These are phyloP conservation scores for Oryza rufipogon DNA, from an alignment of 176 grass and related monocot genomes.

Conservation along the genomic window DNA sequence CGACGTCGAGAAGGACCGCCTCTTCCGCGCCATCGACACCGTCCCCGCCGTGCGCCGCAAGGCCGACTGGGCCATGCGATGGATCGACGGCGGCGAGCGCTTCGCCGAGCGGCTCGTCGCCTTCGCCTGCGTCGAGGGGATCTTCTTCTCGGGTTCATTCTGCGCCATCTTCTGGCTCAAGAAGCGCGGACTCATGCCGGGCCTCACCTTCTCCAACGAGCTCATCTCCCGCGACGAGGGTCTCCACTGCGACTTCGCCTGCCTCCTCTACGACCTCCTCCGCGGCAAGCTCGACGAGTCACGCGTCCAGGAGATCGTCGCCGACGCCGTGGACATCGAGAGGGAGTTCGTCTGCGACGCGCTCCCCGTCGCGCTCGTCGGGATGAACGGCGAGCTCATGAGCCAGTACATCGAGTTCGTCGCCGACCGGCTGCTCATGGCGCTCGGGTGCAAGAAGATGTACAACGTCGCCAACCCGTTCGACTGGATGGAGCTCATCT, in stretches of 20 bases:
- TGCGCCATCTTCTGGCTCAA: constrained; percentile 99
- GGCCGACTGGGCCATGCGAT: constrained; percentile 82
- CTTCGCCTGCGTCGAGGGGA: constrained; percentile 87
- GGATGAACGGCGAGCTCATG: constrained; percentile 71
- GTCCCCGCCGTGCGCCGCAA: constrained; percentile 71
- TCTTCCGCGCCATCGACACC: constrained; percentile 83
- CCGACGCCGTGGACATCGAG: constrained; percentile 81
- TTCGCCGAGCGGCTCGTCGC: constrained; percentile 86
- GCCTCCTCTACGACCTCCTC: constrained; percentile 82
- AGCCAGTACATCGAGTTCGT: constrained; percentile 69
- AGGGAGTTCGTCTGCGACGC: constrained; percentile 70
- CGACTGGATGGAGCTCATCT: constrained; percentile 80
- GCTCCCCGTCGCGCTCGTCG: constrained; percentile 56
- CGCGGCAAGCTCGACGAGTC: constrained; percentile 55
- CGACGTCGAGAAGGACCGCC: constrained; percentile 62
- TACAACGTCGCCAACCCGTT: constrained; percentile 57
- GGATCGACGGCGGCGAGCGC: constrained; percentile 71
- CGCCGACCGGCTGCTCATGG: constrained; percentile 59
- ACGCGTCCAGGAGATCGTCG: constrained; percentile 61
- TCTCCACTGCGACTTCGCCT: constrained; percentile 94
- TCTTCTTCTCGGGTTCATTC: constrained; percentile 98
- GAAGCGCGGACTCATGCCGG: constrained; percentile 90
- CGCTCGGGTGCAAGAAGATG: constrained; percentile 53
- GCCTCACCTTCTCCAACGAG: constrained; percentile 97
- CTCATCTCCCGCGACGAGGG: constrained; percentile 98